Evolutionary conservation across 208 protist genomes (phyloP).

Genomic region (Leishmania lainsoni): DNA sequence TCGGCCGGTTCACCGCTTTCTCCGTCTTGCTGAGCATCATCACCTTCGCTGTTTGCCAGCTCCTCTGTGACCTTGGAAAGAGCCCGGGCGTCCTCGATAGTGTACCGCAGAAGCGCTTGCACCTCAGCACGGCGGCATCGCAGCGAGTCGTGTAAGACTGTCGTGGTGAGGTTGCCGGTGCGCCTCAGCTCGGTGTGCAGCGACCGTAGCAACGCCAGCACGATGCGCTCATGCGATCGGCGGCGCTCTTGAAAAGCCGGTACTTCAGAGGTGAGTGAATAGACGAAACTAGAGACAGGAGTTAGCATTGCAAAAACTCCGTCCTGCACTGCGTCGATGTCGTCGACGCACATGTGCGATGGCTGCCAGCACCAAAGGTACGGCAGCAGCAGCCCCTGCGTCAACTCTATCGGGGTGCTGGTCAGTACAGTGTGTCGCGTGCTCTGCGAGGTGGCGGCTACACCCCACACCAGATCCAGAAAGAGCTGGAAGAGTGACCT

Average conservation of each 20-base stretch:
- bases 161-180: conserved; percentile 44
- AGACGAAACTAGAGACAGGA: conserved; percentile 49
- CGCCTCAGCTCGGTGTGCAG: conserved; percentile 57
- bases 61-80: conserved; percentile 19
- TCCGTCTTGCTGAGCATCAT: conserved; percentile 5
- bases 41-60: conserved; percentile 16
- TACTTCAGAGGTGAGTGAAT: conserved; percentile 56
- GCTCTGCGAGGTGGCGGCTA: conserved; percentile 68
- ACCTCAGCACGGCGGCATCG: conserved; percentile 57
- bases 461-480: conserved; percentile 59
- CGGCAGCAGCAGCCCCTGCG: conserved; percentile 45
- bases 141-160: conserved; percentile 54
- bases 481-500: conserved; percentile 55
- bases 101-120: conserved; percentile 49
- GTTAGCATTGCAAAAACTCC: conserved; percentile 64
- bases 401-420: conserved; percentile 42
- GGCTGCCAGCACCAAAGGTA: conserved; percentile 77
- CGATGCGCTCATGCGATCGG: conserved; percentile 38
- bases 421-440: conserved; percentile 50
- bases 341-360: conserved; percentile 66
- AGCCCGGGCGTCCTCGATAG: conserved; percentile 34
- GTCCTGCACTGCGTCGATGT: conserved; percentile 72
- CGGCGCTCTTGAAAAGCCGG: conserved; percentile 44
- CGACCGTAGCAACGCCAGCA: conserved; percentile 44
- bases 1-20: not conserved